Percentiles rank a stretch among this genome's conserved stretches.
Conservation (phyloP, 78 protist species). For the Parvularia atlantis region DNA sequence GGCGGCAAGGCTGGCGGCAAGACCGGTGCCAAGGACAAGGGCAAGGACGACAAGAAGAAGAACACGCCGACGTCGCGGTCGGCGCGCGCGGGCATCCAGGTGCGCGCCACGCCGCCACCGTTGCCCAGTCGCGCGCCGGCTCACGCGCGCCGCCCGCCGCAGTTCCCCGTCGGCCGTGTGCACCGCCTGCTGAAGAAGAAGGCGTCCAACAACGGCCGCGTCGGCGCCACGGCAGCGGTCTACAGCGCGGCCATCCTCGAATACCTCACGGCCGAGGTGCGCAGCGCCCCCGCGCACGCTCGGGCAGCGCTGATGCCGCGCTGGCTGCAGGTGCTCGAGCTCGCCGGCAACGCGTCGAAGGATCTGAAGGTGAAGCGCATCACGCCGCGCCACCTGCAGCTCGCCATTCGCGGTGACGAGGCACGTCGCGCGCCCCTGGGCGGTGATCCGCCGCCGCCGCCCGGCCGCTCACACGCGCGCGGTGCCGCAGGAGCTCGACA, state of each 20-base stretch:
- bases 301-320: not conserved
- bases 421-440: no score
- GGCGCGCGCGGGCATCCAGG: constrained; percentile 13
- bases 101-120: not conserved
- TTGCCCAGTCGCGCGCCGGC: no score
- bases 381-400: constrained; percentile 92
- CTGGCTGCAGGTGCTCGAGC: constrained; percentile 75
- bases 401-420: constrained; percentile 93
- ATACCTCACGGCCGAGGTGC: constrained; percentile 59
- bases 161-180: constrained; percentile 76
- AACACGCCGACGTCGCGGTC: not conserved
- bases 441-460: no score
- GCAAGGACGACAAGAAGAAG: no score
- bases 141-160: not conserved
- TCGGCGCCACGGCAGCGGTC: constrained; percentile 85
- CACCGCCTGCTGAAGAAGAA: constrained; percentile 76
- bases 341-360: constrained; percentile 82
- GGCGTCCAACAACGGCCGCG: constrained; percentile 53
- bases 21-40: no score
- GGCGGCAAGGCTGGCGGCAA: not conserved
- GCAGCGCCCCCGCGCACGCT: no score
- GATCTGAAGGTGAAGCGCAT: constrained; percentile 81
- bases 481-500: constrained; percentile 21
- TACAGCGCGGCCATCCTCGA: constrained; percentile 91
- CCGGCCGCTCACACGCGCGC: no score